Percentiles rank a stretch among this genome's conserved stretches.
Evolutionary conservation across 75 land plant genomes (phyloP).

Genomic region (Larix kaempferi): DNA sequence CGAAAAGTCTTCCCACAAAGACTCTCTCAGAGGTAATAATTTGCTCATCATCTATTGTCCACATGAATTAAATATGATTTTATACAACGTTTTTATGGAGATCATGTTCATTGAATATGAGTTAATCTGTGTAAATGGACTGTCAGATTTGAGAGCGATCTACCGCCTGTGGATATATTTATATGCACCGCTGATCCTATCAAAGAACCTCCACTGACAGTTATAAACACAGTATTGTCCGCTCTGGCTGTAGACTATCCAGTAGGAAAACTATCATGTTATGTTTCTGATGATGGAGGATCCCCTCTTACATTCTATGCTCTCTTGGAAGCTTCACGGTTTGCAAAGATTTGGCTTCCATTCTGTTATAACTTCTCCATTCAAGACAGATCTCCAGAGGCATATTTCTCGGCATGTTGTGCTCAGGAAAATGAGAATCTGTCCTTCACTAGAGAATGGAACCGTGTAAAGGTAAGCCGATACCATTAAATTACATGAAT

Average conservation of each 20-base stretch:
- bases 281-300: slow-evolving; percentile 65
- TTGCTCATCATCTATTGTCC: background rate
- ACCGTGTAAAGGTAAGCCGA: slow-evolving; percentile 21
- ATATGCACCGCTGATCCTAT: slow-evolving; percentile 69
- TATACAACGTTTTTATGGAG: background rate
- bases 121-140: background rate
- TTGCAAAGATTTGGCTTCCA: slow-evolving; percentile 54
- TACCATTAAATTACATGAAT: background rate
- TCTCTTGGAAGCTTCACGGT: slow-evolving; percentile 45
- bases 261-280: slow-evolving; percentile 52
- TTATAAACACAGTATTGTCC: slow-evolving; percentile 60
- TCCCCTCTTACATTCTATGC: slow-evolving; percentile 58
- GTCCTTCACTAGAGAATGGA: background rate
- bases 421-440: background rate
- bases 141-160: slow-evolving; percentile 27
- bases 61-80: background rate
- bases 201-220: slow-evolving; percentile 58
- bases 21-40: slow-evolving; percentile 7
- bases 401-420: slow-evolving; percentile 21
- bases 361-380: slow-evolving; percentile 43
- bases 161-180: slow-evolving; percentile 56
- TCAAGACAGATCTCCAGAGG: slow-evolving; percentile 43
- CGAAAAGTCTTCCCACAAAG: slow-evolving; percentile 21
- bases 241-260: slow-evolving; percentile 72
- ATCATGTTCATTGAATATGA: background rate